Evolutionary conservation across 768 basidiomycete genomes (phyloP).

Genomic region (Albatrellus ellisii): DNA sequence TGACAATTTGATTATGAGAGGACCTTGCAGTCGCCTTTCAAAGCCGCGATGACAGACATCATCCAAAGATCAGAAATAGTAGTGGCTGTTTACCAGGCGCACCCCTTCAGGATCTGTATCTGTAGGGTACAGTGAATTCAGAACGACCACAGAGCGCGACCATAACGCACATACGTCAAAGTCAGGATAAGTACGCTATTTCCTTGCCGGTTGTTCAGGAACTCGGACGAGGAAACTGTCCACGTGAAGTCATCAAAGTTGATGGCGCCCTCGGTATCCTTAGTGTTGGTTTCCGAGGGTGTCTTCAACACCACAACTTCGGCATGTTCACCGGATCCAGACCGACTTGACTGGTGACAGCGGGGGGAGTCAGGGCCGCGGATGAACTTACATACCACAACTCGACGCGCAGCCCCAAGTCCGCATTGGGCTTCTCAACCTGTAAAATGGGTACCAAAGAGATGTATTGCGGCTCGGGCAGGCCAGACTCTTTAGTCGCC

Average conservation of each 20-base stretch:
- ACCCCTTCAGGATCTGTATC: too few species aligned
- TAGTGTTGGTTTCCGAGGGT: too few species aligned
- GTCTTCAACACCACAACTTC: constrained; percentile 24
- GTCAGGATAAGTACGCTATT: neutral
- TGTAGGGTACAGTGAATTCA: neutral
- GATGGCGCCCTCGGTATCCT: constrained; percentile 33
- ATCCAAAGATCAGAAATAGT: too few species aligned
- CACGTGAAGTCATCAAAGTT: constrained; percentile 56
- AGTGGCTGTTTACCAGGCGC: too few species aligned
- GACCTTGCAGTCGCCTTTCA: too few species aligned
- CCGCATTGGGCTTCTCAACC: constrained; percentile 42
- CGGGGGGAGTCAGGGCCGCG: constrained; percentile 33
- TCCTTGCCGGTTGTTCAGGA: too few species aligned
- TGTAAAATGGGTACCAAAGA: constrained; percentile 51
- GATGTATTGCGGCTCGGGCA: constrained; percentile 19
- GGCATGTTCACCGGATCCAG: constrained; percentile 40
- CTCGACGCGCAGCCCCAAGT: constrained; percentile 43
- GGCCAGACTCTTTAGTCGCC: neutral
- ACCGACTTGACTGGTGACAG: constrained; percentile 34
- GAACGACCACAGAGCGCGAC: neutral
- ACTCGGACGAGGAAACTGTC: constrained; percentile 65
- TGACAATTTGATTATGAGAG: too few species aligned
- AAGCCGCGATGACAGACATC: too few species aligned
- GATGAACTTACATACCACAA: constrained; percentile 54
- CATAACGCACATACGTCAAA: neutral